Evolutionary conservation across 352 stramenopile species (phyloP).

Genomic region (Globisporangium alternatum): DNA sequence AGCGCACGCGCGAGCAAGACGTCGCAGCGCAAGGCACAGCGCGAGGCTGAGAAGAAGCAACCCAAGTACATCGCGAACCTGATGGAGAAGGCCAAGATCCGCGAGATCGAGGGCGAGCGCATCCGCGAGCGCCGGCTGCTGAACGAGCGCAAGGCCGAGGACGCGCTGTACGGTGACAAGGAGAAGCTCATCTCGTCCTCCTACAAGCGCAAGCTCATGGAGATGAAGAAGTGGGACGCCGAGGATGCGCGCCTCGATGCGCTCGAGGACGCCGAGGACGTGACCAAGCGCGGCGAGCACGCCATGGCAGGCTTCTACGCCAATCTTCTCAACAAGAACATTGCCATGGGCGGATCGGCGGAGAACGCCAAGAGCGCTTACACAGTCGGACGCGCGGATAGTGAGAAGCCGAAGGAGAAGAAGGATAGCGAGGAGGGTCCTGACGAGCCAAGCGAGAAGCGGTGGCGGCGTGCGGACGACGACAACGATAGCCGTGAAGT

Average conservation of each 20-base stretch:
- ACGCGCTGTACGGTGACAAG: slow-evolving; percentile 82
- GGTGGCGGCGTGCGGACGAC: slow-evolving; percentile 13
- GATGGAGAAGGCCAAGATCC: slow-evolving; percentile 88
- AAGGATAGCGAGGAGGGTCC: slow-evolving; percentile 6
- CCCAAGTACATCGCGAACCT: slow-evolving; percentile 90
- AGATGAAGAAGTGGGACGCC: slow-evolving; percentile 86
- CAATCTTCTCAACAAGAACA: slow-evolving; percentile 91
- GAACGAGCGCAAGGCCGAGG: slow-evolving; percentile 82
- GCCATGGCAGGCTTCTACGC: slow-evolving; percentile 89
- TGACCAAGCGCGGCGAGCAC: slow-evolving; percentile 64
- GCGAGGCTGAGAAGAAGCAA: slow-evolving; percentile 62
- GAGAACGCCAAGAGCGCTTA: slow-evolving; percentile 77
- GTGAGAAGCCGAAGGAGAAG: not conserved
- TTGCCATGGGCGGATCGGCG: slow-evolving; percentile 85
- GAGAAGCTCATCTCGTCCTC: slow-evolving; percentile 90
- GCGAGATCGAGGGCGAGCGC: slow-evolving; percentile 86
- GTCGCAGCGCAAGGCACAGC: slow-evolving; percentile 37
- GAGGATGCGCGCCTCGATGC: slow-evolving; percentile 67
- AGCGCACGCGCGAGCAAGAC: slow-evolving; percentile 34
- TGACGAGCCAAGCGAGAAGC: slow-evolving; percentile 19
- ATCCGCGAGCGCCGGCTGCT: slow-evolving; percentile 84
- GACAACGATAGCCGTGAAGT: not conserved
- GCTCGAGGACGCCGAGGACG: slow-evolving; percentile 67
- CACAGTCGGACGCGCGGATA: slow-evolving; percentile 38
- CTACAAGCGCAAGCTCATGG: slow-evolving; percentile 91